Evolutionary conservation across 768 basidiomycete genomes (phyloP).

Genomic region (Coprinellus micaceus): DNA sequence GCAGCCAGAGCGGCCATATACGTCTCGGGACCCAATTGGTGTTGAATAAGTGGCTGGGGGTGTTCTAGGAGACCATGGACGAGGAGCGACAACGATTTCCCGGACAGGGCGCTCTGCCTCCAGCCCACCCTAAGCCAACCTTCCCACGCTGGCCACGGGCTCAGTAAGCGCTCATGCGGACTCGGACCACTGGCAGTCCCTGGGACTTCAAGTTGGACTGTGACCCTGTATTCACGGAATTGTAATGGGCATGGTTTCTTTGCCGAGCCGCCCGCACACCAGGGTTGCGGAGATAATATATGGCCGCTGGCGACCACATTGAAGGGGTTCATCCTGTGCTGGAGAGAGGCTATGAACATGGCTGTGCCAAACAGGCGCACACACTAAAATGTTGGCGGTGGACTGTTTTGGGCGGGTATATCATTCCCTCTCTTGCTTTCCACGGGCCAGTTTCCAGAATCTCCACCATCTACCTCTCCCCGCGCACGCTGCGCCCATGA

Average conservation of each 20-base stretch:
- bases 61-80: not conserved
- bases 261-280: no score
- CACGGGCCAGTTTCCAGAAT: slow-evolving; percentile 7
- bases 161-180: not conserved
- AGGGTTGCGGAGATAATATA: no score
- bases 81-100: not conserved
- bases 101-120: not conserved
- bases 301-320: no score
- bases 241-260: no score
- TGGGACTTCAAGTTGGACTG: no score
- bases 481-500: slow-evolving; percentile 31
- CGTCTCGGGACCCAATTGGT: no score
- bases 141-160: not conserved
- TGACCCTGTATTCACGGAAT: no score
- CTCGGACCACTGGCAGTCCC: not conserved
- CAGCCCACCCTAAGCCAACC: not conserved
- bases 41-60: no score
- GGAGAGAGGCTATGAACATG: no score
- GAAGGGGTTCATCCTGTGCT: no score
- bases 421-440: not conserved
- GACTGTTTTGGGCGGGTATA: not conserved
- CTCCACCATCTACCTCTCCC: not conserved
- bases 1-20: slow-evolving; percentile 33
- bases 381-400: slow-evolving; percentile 8
- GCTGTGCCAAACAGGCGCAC: slow-evolving; percentile 9